Percentiles rank a stretch among this genome's conserved stretches.
These are phyloP conservation scores for Thymus quinquecostatus DNA, from an alignment of 257 asterid genomes.

Conservation along the genomic window DNA sequence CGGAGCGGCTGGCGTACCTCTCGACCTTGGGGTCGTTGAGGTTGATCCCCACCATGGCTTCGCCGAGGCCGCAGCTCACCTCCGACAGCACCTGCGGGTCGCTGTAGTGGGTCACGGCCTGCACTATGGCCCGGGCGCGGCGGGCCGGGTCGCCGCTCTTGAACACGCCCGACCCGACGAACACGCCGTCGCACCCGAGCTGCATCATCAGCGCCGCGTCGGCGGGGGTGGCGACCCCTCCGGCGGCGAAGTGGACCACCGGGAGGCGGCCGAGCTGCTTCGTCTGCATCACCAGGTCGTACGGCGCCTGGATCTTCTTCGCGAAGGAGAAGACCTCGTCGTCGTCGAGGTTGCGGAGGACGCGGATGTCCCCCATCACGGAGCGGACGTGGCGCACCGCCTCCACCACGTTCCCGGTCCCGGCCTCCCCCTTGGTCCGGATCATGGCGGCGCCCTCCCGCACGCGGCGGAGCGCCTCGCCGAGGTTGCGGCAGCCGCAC, in stretches of 20 bases:
- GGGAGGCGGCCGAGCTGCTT: constrained; percentile 87
- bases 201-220: constrained; percentile 94
- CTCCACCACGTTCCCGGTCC: constrained; percentile 83
- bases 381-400: constrained; percentile 95
- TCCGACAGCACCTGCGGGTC: constrained; percentile 78
- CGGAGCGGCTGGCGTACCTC: constrained; percentile 83
- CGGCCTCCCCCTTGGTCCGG: constrained; percentile 93
- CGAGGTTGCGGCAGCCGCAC: constrained; percentile 95
- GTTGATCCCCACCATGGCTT: constrained; percentile 87
- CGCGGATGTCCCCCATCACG: constrained; percentile 81
- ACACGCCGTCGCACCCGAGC: constrained; percentile 86
- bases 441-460: constrained; percentile 97
- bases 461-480: constrained; percentile 88
- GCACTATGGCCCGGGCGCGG: constrained; percentile 80
- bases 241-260: constrained; percentile 93
- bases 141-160: constrained; percentile 89
- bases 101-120: constrained; percentile 83
- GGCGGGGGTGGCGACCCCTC: constrained; percentile 91
- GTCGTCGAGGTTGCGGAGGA: constrained; percentile 83
- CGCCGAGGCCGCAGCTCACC: constrained; percentile 82
- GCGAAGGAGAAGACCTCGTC: constrained; percentile 89
- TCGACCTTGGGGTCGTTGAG: constrained; percentile 76
- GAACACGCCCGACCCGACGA: constrained; percentile 85
- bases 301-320: constrained; percentile 77
- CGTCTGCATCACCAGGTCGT: constrained; percentile 90